These are phyloP conservation scores for Fusarium zealandicum DNA, from an alignment of 2,329 filamentous ascomycete species.

Conservation along the genomic window DNA sequence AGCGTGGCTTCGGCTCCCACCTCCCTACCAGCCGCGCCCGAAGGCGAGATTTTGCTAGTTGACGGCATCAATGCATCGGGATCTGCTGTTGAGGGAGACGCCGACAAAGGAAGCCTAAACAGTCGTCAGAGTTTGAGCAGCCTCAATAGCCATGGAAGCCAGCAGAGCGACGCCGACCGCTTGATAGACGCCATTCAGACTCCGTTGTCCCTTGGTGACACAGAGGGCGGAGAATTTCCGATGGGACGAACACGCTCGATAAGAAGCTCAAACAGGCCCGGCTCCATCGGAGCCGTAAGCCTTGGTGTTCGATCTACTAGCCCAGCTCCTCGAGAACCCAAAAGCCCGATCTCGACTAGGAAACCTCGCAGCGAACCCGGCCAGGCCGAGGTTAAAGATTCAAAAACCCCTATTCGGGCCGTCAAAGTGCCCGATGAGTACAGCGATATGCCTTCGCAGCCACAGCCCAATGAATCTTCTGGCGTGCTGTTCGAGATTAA, in stretches of 20 bases:
- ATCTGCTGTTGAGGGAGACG: conserved; percentile 14
- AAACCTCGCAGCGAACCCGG: conserved; percentile 43
- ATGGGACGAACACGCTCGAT: conserved; percentile 31
- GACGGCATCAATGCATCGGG: conserved; percentile 50
- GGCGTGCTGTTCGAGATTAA: conserved; percentile 51
- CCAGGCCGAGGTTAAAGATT: conserved; percentile 50
- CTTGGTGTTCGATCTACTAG: conserved; percentile 23
- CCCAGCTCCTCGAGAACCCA: conserved; percentile 4
- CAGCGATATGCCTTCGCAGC: conserved; percentile 42
- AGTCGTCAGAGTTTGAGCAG: conserved; percentile 50
- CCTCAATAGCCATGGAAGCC: conserved; percentile 55
- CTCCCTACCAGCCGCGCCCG: conserved; percentile 42
- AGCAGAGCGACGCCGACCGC: conserved; percentile 69
- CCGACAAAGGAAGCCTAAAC: conserved; percentile 28
- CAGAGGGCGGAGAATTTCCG: conserved; percentile 45
- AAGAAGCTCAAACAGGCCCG: conserved; percentile 15
- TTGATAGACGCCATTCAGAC: conserved; percentile 76
- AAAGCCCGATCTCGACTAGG: conserved; percentile 29
- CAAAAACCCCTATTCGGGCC: conserved; percentile 55
- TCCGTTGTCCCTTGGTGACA: conserved; percentile 55
- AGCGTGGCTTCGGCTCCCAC: conserved; percentile 31
- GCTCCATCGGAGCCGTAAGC: conserved; percentile 7
- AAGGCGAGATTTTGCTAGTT: conserved; percentile 69
- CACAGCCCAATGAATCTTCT: conserved; percentile 45
- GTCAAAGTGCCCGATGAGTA: conserved; percentile 60